A percentile compares a stretch with the other conserved stretches of the same genome.
Conservation (phyloP, 768 basidiomycete species). For the Coprinopsis strossmayeri region DNA sequence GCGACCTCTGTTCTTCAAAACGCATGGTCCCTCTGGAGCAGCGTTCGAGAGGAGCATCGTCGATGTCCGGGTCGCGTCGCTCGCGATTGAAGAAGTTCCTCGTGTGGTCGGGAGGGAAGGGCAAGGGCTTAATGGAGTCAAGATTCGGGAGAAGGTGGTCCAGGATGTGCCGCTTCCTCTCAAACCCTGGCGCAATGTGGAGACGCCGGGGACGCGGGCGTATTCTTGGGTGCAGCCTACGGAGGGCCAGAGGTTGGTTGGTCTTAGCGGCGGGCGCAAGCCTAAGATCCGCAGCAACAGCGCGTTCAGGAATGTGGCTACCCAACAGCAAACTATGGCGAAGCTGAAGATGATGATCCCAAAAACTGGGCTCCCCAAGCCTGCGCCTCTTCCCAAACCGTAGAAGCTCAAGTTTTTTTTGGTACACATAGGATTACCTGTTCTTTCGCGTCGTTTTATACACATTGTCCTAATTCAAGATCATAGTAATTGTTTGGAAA, state of each 20-base stretch:
- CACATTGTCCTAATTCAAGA: no score
- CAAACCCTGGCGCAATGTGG: background rate
- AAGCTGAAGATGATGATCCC: no score
- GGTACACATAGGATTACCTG: no score
- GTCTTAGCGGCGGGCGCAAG: background rate
- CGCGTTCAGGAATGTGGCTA: no score
- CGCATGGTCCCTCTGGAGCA: background rate
- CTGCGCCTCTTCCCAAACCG: no score
- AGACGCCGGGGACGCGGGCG: background rate
- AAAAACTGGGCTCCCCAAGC: no score
- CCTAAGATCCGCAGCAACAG: no score
- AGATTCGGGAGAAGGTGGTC: background rate
- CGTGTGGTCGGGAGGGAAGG: background rate
- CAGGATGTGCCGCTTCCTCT: background rate
- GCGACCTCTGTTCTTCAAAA: background rate
- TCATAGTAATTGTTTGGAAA: no score
- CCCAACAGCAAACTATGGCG: no score
- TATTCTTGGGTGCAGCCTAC: background rate
- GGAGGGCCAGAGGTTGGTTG: background rate
- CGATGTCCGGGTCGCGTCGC: background rate
- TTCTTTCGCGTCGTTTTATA: no score
- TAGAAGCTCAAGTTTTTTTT: no score
- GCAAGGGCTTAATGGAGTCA: slow-evolving; percentile 2
- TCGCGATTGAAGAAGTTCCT: background rate
- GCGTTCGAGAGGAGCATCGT: background rate